A percentile compares a stretch with the other conserved stretches of the same genome.
Evolutionary conservation across 257 asterid genomes (phyloP).

Genomic region (Solanum ahanhuiri): DNA sequence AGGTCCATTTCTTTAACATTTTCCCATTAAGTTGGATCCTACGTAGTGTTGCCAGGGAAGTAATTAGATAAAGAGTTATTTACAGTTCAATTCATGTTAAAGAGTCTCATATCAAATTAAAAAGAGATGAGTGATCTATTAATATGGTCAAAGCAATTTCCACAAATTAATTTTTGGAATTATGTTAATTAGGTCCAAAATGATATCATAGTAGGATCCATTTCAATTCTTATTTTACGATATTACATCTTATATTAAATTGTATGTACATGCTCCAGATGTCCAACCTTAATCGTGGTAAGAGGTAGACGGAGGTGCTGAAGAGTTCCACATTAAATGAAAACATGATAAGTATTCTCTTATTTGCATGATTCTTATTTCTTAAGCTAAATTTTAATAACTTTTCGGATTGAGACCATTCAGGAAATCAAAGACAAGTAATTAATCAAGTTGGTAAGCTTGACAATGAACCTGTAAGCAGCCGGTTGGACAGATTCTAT

Average conservation of each 20-base stretch:
- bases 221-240: neutral
- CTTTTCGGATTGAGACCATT: neutral
- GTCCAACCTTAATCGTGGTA: no score
- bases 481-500: neutral
- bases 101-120: no score
- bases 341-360: neutral
- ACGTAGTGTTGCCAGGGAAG: neutral
- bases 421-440: neutral
- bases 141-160: no score
- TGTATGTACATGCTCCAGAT: no score
- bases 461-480: neutral
- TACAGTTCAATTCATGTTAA: neutral
- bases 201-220: no score
- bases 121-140: neutral
- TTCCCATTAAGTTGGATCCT: neutral
- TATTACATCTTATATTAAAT: no score
- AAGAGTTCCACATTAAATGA: neutral
- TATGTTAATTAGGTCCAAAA: neutral
- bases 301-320: no score
- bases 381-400: neutral
- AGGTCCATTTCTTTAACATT: neutral
- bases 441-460: neutral
- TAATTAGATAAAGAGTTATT: neutral
- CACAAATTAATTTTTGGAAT: no score
- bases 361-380: neutral